Evolutionary conservation across 306 rosid genomes (phyloP).

Genomic region (Nissolia schottii): DNA sequence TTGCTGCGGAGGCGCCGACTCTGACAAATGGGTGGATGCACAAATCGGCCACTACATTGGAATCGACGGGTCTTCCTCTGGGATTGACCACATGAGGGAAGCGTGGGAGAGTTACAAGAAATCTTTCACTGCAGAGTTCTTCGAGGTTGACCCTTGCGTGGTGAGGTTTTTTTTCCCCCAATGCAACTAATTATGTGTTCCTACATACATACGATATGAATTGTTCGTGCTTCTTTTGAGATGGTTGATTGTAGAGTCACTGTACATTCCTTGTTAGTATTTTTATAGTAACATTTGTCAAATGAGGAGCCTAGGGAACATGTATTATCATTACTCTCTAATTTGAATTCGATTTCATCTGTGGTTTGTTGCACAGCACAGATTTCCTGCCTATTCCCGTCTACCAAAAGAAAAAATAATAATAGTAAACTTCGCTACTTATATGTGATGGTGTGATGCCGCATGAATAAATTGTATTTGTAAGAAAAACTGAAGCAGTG

Average conservation of each 20-base stretch:
- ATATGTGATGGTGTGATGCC: not conserved
- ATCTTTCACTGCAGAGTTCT: slow-evolving; percentile 63
- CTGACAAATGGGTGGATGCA: slow-evolving; percentile 71
- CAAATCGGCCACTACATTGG: slow-evolving; percentile 92
- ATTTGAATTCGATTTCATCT: not conserved
- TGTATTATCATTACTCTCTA: not conserved
- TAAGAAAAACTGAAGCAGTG: not conserved
- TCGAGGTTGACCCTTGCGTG: slow-evolving; percentile 73
- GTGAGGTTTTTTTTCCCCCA: slow-evolving; percentile 23
- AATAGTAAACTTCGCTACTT: no score
- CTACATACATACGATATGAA: not conserved
- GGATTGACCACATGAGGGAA: slow-evolving; percentile 59
- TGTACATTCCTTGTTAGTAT: not conserved
- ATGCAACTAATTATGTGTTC: not conserved
- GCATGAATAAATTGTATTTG: not conserved
- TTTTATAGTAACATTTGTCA: not conserved
- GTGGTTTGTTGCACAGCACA: not conserved
- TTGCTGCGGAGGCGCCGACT: slow-evolving; percentile 67
- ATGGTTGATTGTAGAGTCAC: not conserved
- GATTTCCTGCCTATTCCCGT: not conserved
- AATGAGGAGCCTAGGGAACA: not conserved
- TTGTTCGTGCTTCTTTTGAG: not conserved
- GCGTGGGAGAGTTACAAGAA: slow-evolving; percentile 75
- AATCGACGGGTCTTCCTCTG: slow-evolving; percentile 71
- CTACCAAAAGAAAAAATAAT: not conserved